Percentiles rank a stretch among this genome's conserved stretches.
phyloP scores from a whole-genome alignment of 2,329 filamentous ascomycete species.

The Penicillium sp. region DNA sequence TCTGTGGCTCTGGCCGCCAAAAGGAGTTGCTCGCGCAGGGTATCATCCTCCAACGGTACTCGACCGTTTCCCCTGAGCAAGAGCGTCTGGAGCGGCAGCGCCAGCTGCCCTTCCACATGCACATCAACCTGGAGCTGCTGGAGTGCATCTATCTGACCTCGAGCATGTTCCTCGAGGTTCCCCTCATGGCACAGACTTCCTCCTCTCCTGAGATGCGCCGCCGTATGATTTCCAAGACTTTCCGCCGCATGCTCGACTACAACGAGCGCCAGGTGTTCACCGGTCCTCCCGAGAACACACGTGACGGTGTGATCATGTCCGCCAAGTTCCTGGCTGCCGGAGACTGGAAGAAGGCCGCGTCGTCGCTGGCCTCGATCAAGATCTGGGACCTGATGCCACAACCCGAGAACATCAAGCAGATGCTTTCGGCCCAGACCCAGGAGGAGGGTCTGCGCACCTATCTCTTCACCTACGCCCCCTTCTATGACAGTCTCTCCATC shows the following conservation, averaged over 20 bases:
- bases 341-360: constrained; percentile 95
- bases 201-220: constrained; percentile 96
- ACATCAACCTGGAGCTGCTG: constrained; percentile 97
- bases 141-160: constrained; percentile 98
- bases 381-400: constrained; percentile 98
- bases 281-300: constrained; percentile 95
- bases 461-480: constrained; percentile 98
- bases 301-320: constrained; percentile 98
- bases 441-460: constrained; percentile 97
- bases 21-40: constrained; percentile 97
- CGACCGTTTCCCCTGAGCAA: constrained; percentile 93
- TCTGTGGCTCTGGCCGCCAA: constrained; percentile 93
- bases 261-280: constrained; percentile 99
- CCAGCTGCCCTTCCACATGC: constrained; percentile 99
- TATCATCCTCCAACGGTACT: constrained; percentile 96
- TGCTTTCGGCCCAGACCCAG: constrained; percentile 97
- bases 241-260: constrained; percentile 98
- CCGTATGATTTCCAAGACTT: constrained; percentile 97
- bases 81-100: constrained; percentile 95
- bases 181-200: constrained; percentile 90
- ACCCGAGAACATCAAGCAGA: constrained; percentile 86
- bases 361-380: constrained; percentile 96
- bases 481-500: constrained; percentile 93
- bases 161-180: constrained; percentile 98
- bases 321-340: constrained; percentile 94